Evolutionary conservation across 139 green algal species (phyloP).

Genomic region (Diplosphaera chodatii): DNA sequence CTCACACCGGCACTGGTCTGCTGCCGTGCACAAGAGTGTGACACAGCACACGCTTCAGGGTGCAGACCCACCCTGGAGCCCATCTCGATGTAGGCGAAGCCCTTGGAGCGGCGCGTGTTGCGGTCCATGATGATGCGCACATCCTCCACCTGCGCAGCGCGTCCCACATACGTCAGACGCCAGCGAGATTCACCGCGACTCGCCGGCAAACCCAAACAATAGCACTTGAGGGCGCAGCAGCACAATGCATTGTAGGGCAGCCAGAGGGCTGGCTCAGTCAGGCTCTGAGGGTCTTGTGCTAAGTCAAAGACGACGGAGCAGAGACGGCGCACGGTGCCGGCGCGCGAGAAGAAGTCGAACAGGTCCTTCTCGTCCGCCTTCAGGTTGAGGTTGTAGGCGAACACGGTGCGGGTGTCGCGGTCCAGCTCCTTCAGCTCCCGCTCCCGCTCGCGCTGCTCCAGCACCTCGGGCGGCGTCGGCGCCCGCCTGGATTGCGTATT

Average conservation of each 20-base stretch:
- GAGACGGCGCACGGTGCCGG: slow-evolving; percentile 37
- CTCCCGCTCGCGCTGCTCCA: slow-evolving; percentile 52
- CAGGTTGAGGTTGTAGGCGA: slow-evolving; percentile 82
- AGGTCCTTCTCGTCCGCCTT: slow-evolving; percentile 80
- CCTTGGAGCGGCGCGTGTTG: slow-evolving; percentile 82
- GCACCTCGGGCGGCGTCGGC: slow-evolving; percentile 57
- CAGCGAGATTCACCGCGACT: too few relatives aligned
- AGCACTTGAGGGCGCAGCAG: too few relatives aligned
- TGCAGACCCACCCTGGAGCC: slow-evolving; percentile 29
- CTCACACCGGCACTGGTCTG: too few relatives aligned
- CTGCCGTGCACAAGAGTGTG: too few relatives aligned
- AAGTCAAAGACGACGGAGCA: too few relatives aligned
- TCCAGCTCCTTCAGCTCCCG: slow-evolving; percentile 65
- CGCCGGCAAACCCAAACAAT: too few relatives aligned
- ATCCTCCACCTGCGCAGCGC: slow-evolving; percentile 54
- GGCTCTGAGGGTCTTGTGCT: too few relatives aligned
- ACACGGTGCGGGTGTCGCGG: slow-evolving; percentile 78
- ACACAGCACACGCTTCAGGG: too few relatives aligned
- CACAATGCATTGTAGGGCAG: too few relatives aligned
- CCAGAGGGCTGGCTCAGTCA: too few relatives aligned
- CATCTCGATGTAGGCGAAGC: slow-evolving; percentile 97
- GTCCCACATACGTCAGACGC: too few relatives aligned
- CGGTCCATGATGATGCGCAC: slow-evolving; percentile 93
- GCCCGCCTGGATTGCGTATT: slow-evolving; percentile 1
- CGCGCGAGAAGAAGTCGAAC: slow-evolving; percentile 76